Evolutionary conservation across 2,329 filamentous ascomycete species (phyloP).

Genomic region (Diaporthe sp.): DNA sequence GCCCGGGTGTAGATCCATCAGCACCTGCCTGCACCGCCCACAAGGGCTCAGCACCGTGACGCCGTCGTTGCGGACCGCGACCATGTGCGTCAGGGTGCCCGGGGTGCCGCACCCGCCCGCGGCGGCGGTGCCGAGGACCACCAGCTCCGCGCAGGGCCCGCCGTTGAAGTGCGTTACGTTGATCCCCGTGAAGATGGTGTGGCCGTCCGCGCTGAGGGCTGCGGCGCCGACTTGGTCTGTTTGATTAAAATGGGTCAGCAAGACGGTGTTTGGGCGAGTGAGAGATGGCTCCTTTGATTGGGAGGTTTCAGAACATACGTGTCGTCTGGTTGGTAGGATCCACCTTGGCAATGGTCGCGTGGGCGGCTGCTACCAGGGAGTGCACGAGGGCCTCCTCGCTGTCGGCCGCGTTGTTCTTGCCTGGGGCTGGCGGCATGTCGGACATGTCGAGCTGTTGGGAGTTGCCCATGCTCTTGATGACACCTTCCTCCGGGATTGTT

Average conservation of each 20-base stretch:
- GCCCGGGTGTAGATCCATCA: conserved; percentile 9
- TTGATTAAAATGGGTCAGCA: too few relatives aligned
- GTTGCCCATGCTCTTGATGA: conserved; percentile 8
- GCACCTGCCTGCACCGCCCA: conserved; percentile 5
- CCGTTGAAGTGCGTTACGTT: conserved; percentile 26
- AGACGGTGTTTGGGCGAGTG: too few relatives aligned
- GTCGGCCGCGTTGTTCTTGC: neutral
- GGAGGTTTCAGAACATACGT: too few relatives aligned
- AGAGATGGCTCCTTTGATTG: too few relatives aligned
- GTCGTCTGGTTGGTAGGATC: conserved; percentile 4
- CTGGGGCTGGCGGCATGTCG: neutral
- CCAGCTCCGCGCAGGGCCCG: conserved; percentile 24
- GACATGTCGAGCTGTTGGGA: neutral
- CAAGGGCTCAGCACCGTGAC: conserved; percentile 15
- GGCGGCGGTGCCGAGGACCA: neutral
- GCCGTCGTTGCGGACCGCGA: conserved; percentile 21
- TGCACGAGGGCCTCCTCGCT: conserved; percentile 1
- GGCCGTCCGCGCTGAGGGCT: conserved; percentile 24
- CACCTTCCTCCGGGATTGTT: neutral
- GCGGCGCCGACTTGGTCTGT: conserved; percentile 22
- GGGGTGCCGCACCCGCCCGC: conserved; percentile 3
- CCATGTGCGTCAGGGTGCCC: neutral
- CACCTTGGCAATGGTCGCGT: conserved; percentile 3
- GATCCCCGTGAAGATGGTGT: conserved; percentile 26
- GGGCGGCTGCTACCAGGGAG: neutral